phyloP scores from a whole-genome alignment of 1,139 yeast genomes.

The Blastobotrys capitulatus region DNA sequence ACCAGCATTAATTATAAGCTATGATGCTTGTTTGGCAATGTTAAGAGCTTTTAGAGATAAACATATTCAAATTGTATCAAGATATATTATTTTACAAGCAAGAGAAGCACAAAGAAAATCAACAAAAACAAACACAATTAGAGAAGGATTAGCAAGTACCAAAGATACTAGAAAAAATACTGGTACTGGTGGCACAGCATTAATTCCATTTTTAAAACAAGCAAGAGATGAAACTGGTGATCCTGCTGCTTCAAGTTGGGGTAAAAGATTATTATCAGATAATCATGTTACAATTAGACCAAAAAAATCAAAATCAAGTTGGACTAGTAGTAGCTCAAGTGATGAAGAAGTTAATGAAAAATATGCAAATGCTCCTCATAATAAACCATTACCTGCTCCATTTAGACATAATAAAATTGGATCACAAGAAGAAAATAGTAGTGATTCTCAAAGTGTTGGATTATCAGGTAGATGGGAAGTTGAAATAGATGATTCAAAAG shows the following conservation, averaged over 20 bases:
- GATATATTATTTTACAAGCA: constrained; percentile 79
- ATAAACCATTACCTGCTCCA: constrained; percentile 11
- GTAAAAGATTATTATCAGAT: constrained; percentile 64
- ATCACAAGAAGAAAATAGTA: neutral
- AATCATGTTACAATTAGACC: neutral
- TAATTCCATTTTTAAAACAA: constrained; percentile 87
- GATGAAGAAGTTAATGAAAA: constrained; percentile 19
- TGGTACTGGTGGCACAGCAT: constrained; percentile 94
- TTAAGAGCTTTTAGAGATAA: constrained; percentile 83
- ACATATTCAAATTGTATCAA: constrained; percentile 86
- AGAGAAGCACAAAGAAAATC: constrained; percentile 29
- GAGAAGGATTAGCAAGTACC: constrained; percentile 33
- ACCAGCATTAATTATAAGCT: constrained; percentile 61
- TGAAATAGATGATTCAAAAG: constrained; percentile 6
- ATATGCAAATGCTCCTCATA: constrained; percentile 7
- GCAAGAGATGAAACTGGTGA: constrained; percentile 95
- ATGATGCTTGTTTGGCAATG: constrained; percentile 90
- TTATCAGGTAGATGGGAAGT: constrained; percentile 15
- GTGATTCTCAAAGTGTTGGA: constrained; percentile 11
- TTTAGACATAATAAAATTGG: constrained; percentile 10
- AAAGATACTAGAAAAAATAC: constrained; percentile 43
- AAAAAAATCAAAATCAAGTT: neutral
- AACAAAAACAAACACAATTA: constrained; percentile 25
- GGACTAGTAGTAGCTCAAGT: constrained; percentile 11
- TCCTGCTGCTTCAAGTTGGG: constrained; percentile 89